Evolutionary conservation across 805 yeast species (phyloP), one percentile per base, ranked within the genome.

Genomic region (Wickerhamiella cacticola): DNA sequence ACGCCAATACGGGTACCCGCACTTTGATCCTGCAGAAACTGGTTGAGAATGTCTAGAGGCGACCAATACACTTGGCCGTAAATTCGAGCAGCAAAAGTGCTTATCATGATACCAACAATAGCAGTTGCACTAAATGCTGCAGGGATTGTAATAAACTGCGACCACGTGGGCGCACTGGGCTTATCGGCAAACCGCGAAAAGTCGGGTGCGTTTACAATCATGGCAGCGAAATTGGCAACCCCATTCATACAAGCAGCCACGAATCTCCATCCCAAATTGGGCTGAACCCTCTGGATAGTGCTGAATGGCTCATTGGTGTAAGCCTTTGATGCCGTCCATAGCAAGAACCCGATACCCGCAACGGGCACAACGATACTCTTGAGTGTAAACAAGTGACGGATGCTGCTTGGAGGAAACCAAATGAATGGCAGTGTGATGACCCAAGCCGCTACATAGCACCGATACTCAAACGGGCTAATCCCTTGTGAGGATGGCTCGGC

Each of bases 161-260:
- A 71, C 60, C 69, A 67, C n/a, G 43, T 45, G 15, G 49, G 28
- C 16, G 78, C 68, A 38, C 56, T 62, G 45, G 73, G 69, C 19
- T 76, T 78, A 53, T 70, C 73, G 13, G 94, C 80, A 66, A 83
- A 79, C 64, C 95, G 75, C 22, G 92, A 72, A 63, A 85, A 84
- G 68, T 85, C 95, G 1, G 94, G 92, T 18, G 88, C 82, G 65
- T 85, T 85, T 43, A 81, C 75, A 59, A 85, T 80, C 59, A 85
- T 70, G 13, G 94, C 81, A 3, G 94, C 89, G 60, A 84, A 85
- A 64, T 84, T 84, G 28, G 89, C 83, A 52, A 85, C 66, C n/a
- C 85, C 72, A 62, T 78, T 79, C 92, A 86, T 82, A 19, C 78
- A 69, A 1, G 88, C 74, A 54, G 72, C 72, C 46, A 84, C 73